These are phyloP conservation scores for Durusdinium trenchii DNA, from an alignment of 73 alveolate species.

Conservation along the genomic window DNA sequence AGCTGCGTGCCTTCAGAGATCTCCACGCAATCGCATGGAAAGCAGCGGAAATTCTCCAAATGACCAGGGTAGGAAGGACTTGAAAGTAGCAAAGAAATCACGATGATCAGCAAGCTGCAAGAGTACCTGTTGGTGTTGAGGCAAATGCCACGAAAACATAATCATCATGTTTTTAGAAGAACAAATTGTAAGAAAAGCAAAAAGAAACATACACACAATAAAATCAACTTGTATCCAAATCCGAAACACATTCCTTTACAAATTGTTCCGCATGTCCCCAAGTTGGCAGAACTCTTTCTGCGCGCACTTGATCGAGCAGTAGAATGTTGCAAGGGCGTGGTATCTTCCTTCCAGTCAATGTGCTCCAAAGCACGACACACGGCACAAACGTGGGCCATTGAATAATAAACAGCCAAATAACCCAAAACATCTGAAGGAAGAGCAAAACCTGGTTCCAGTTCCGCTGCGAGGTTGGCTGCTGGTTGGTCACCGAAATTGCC, in stretches of 20 bases:
- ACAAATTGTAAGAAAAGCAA: not conserved
- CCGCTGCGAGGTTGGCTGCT: not conserved
- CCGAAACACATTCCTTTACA: not conserved
- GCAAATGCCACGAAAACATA: no score
- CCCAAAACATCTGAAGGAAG: not conserved
- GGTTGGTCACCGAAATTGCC: slow-evolving; percentile 4
- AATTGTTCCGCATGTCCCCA: not conserved
- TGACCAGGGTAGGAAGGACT: not conserved
- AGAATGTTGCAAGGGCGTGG: no score
- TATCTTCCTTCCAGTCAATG: not conserved
- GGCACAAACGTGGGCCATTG: not conserved
- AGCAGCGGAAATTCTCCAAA: not conserved
- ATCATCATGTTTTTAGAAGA: no score
- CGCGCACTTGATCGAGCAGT: not conserved
- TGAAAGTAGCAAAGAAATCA: not conserved
- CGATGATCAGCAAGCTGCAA: not conserved
- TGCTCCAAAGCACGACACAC: slow-evolving; percentile 2
- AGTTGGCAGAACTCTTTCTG: not conserved
- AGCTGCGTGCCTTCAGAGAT: not conserved
- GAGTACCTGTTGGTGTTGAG: not conserved
- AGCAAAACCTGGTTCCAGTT: not conserved
- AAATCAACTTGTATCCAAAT: not conserved
- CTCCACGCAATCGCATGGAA: not conserved
- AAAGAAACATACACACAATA: not conserved
- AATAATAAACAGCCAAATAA: not conserved